A percentile compares a stretch with the other conserved stretches of the same genome.
phyloP scores from a whole-genome alignment of 2,329 filamentous ascomycete species.

The Tolypocladium cylindrosporum region DNA sequence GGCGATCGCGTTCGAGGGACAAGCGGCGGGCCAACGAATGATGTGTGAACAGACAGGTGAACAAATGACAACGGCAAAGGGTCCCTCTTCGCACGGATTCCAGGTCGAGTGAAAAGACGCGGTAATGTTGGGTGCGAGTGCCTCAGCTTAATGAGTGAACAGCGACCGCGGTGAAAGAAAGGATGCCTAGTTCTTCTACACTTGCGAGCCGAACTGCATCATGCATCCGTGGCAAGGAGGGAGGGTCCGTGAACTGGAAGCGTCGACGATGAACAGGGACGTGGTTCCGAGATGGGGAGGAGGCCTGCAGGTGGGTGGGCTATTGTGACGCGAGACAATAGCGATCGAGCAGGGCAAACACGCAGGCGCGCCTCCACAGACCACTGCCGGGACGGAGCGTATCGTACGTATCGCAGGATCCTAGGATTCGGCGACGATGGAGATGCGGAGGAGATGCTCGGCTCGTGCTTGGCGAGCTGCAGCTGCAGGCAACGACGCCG shows the following conservation, averaged over 20 bases:
- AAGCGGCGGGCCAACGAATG: background rate
- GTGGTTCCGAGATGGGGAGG: background rate
- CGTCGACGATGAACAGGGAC: background rate
- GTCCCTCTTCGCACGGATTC: background rate
- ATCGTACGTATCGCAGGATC: background rate
- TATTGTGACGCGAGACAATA: background rate
- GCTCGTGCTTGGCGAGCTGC: background rate
- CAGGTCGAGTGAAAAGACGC: background rate
- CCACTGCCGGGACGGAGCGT: background rate
- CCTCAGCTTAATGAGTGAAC: background rate
- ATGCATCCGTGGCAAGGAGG: background rate
- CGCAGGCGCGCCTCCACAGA: background rate
- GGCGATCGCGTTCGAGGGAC: background rate
- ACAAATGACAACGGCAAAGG: background rate
- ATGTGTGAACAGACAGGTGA: background rate
- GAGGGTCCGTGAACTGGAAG: background rate
- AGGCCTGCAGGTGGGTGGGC: background rate
- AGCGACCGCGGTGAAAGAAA: background rate
- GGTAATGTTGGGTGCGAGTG: background rate
- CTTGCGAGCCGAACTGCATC: background rate
- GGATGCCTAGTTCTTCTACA: conserved; percentile 1
- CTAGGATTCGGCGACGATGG: background rate
- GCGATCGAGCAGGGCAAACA: background rate
- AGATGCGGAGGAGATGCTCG: background rate
- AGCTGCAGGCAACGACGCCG: background rate